Evolutionary conservation across 768 basidiomycete species (phyloP).

Genomic region (Lentinus brumalis): DNA sequence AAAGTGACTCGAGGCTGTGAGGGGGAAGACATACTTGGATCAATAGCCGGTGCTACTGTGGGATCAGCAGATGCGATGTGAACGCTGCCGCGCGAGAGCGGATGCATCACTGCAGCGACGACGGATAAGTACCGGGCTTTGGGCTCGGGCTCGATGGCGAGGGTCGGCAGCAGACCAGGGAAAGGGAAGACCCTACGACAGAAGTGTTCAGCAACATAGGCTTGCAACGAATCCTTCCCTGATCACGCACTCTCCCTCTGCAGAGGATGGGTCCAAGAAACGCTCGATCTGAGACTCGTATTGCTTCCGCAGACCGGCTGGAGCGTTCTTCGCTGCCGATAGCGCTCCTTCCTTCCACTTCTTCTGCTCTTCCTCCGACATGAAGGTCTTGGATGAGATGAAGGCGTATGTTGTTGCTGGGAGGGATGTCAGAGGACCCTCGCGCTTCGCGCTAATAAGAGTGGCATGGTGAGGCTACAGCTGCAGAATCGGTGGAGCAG

Average conservation of each 20-base stretch:
- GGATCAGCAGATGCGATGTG: constrained; percentile 30
- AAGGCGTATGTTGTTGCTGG: neutral
- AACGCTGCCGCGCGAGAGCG: constrained; percentile 11
- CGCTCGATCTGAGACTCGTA: constrained; percentile 1
- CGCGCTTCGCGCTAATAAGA: neutral
- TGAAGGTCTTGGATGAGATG: neutral
- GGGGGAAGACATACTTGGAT: constrained; percentile 20
- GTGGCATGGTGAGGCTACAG: no score
- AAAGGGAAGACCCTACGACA: constrained; percentile 2
- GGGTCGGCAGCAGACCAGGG: constrained; percentile 5
- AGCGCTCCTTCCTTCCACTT: neutral
- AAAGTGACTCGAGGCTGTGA: no score
- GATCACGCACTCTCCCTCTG: constrained; percentile 3
- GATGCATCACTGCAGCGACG: constrained; percentile 1
- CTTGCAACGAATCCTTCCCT: neutral
- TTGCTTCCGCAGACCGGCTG: neutral
- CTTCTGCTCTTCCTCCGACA: neutral
- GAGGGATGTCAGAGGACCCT: constrained; percentile 1
- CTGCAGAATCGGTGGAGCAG: no score
- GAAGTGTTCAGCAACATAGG: neutral
- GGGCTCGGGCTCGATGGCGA: neutral
- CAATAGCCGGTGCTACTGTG: constrained; percentile 24
- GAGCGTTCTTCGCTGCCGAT: neutral
- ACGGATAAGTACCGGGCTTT: neutral
- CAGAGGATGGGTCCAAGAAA: neutral